These are phyloP conservation scores for Geotrichum restrictum DNA, from an alignment of 1,139 yeast species.

Conservation along the genomic window DNA sequence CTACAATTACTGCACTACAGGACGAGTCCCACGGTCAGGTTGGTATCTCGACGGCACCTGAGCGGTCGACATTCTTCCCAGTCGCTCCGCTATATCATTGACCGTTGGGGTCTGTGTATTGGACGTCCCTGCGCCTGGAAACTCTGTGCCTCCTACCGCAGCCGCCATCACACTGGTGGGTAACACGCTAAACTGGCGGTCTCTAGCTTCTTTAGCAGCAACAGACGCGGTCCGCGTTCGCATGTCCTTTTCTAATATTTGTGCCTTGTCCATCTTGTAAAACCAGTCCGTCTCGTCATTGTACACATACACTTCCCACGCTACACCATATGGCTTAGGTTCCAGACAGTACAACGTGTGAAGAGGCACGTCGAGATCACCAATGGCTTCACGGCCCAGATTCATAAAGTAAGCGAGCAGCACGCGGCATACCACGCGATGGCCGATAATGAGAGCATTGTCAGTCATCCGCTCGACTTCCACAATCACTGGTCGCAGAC, in stretches of 20 bases:
- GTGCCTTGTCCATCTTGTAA: conserved; percentile 49
- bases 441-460: conserved; percentile 76
- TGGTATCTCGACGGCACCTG: neutral
- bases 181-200: conserved; percentile 20
- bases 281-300: conserved; percentile 77
- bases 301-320: conserved; percentile 83
- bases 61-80: neutral
- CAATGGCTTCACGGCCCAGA: conserved; percentile 73
- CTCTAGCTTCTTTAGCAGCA: neutral
- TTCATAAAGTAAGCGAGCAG: conserved; percentile 85
- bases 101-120: neutral
- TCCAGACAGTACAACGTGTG: conserved; percentile 87
- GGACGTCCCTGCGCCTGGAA: neutral
- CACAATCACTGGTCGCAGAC: conserved; percentile 83
- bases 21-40: conserved; percentile 2
- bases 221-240: neutral
- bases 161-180: conserved; percentile 9
- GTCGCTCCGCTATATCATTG: conserved; percentile 4
- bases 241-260: neutral
- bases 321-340: conserved; percentile 92
- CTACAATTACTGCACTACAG: neutral
- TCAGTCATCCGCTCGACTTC: conserved; percentile 91
- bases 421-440: conserved; percentile 85
- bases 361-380: conserved; percentile 86
- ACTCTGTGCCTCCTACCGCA: neutral